Percentiles rank a stretch among this genome's conserved stretches.
These are phyloP conservation scores for Lipomyces sp. DNA, from an alignment of 805 yeast genomes.

Conservation along the genomic window DNA sequence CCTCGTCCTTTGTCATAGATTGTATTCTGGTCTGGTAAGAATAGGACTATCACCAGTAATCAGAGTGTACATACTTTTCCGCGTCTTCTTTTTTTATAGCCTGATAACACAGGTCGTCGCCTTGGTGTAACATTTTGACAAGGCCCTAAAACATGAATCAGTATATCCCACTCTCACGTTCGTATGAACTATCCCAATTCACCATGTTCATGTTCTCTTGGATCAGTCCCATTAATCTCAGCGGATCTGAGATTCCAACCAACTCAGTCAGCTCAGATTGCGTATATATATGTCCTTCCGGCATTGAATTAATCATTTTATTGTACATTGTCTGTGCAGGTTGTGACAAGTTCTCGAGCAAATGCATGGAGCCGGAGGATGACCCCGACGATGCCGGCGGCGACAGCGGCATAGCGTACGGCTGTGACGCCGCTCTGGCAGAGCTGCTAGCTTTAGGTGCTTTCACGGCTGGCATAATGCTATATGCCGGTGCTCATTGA, in stretches of 20 bases:
- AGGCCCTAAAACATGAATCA: slow-evolving; percentile 62
- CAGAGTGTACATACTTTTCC: slow-evolving; percentile 38
- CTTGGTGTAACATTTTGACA: slow-evolving; percentile 69
- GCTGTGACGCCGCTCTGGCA: slow-evolving; percentile 15
- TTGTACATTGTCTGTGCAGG: slow-evolving; percentile 30
- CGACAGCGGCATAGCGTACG: slow-evolving; percentile 20
- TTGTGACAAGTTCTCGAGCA: slow-evolving; percentile 25
- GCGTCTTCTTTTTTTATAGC: slow-evolving; percentile 79
- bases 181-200: slow-evolving; percentile 48
- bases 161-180: slow-evolving; percentile 46
- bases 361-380: slow-evolving; percentile 13
- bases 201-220: slow-evolving; percentile 54
- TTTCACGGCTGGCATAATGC: slow-evolving; percentile 23
- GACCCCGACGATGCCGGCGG: slow-evolving; percentile 12
- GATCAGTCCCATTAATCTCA: slow-evolving; percentile 50
- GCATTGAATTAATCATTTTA: slow-evolving; percentile 38
- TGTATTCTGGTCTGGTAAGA: slow-evolving; percentile 57
- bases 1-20: slow-evolving; percentile 84
- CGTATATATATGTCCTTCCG: slow-evolving; percentile 56
- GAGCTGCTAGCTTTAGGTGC: slow-evolving; percentile 18
- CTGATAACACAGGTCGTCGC: slow-evolving; percentile 68
- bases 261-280: slow-evolving; percentile 70
- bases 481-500: slow-evolving; percentile 10
- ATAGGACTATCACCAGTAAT: background rate
- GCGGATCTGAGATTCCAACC: slow-evolving; percentile 51